Base-by-base conservation (phyloP, 495 filamentous ascomycete genomes). In the Neurospora sp. region DNA sequence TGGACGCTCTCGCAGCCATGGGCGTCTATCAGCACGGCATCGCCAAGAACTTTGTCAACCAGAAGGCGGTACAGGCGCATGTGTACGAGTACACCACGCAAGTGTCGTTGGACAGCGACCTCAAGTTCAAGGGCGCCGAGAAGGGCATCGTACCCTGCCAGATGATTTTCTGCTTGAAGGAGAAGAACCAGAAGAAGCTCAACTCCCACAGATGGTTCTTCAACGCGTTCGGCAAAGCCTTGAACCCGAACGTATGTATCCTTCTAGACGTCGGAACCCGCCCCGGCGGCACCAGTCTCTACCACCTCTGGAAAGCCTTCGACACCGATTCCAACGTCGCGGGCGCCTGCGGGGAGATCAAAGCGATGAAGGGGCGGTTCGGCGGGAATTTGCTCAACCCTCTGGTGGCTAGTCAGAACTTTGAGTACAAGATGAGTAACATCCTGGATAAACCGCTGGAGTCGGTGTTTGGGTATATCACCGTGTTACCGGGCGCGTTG, bases 181-280 rank as follows among this genome's bases (percentile, higher is more conserved):
- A 99, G 80, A 93, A 97, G 83, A 99, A 99, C 81, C 87, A 91
- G 78, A 97, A 97, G 86, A 99, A 98, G 84, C 87, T 99, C 70
- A 99, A 99, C 84, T 97, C 93, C 6, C 96, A 99, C 84, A 90
- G 96, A 70, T 99, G 96, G 96, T 97, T 98, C 84, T 99, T 99
- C 85, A 98, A 99, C 80, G 96, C 95, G 3, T 97, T 99, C 75
- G 96, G 96, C 72, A 90, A 92, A 75, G 92, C 95, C 4, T 86
- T 99, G 14, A 95, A 93, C 71, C 96, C 96, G 0, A 98, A 99
- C 75, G 92, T 99, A 66, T 98, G 96, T 82, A 96, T 98, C 79
- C 84, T 99, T 70, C 91, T 99, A 10, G 96, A 99, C 80, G 96
- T 98, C 27, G 96, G 96, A 60, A 99, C 96, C 0, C 92, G 93